A percentile compares a stretch with the other conserved stretches of the same genome.
phyloP scores from a whole-genome alignment of 192 early-diverging fungal species.

The Lobosporangium transversale region DNA sequence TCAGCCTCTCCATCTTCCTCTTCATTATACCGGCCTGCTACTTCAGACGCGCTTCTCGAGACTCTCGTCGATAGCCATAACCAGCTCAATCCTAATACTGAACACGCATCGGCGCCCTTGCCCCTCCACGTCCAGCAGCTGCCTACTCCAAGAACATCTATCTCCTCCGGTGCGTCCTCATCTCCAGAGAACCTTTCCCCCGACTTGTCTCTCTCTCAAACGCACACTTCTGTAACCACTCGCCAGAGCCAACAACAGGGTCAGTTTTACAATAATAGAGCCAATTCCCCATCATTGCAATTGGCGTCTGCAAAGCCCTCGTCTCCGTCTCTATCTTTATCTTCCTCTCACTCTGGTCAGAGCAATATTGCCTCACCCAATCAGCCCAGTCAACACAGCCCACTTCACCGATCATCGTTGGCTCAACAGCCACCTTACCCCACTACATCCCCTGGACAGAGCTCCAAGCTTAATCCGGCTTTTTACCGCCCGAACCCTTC shows the following conservation, averaged over 20 bases:
- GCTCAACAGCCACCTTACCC: conserved; percentile 2
- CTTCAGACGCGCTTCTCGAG: conserved; percentile 15
- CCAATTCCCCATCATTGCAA: conserved; percentile 7
- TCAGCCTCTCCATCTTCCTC: background rate
- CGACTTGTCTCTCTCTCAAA: conserved; percentile 6
- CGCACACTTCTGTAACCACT: conserved; percentile 4
- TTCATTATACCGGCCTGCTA: background rate
- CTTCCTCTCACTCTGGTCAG: conserved; percentile 2
- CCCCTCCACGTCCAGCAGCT: conserved; percentile 22
- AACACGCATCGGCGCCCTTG: no score
- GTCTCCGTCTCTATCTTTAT: background rate
- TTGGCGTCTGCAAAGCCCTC: background rate
- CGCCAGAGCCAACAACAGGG: conserved; percentile 8
- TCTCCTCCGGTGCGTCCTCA: conserved; percentile 29
- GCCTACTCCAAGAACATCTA: conserved; percentile 39
- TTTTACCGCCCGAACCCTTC: background rate
- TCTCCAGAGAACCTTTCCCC: conserved; percentile 33
- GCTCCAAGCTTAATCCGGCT: conserved; percentile 15
- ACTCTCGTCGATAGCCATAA: background rate
- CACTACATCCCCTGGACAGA: conserved; percentile 11
- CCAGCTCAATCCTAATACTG: no score
- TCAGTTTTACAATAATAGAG: background rate
- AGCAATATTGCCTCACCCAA: conserved; percentile 36
- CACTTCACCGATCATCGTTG: conserved; percentile 6
- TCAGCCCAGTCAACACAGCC: background rate